phyloP scores from a whole-genome alignment of 2,329 filamentous ascomycete species.

The Hymenoscyphus repandus region DNA sequence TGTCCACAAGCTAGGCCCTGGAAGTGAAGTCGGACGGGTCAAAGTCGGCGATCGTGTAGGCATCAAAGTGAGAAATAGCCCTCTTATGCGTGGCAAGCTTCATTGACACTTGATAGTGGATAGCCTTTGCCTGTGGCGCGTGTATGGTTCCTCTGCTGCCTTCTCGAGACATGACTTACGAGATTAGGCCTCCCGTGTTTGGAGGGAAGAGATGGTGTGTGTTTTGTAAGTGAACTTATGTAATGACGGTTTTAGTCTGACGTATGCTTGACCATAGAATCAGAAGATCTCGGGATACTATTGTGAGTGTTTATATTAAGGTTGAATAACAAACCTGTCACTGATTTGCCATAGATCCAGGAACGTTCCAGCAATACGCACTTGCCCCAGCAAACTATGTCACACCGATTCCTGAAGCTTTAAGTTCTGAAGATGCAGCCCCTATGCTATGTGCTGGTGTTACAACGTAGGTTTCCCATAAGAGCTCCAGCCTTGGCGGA shows the following conservation, averaged over 20 bases:
- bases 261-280: conserved; percentile 29
- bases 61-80: conserved; percentile 48
- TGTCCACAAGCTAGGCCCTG: conserved; percentile 60
- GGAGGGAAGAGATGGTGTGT: conserved; percentile 58
- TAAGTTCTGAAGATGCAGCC: conserved; percentile 56
- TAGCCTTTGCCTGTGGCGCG: conserved; percentile 47
- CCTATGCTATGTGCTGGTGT: conserved; percentile 65
- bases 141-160: conserved; percentile 31
- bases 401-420: conserved; percentile 59
- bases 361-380: conserved; percentile 69
- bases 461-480: conserved; percentile 40
- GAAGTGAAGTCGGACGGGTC: conserved; percentile 48
- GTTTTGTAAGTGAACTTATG: conserved; percentile 47
- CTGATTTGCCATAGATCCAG: conserved; percentile 38
- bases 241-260: neutral
- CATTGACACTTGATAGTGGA: conserved; percentile 38
- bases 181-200: conserved; percentile 36
- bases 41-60: conserved; percentile 65
- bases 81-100: neutral
- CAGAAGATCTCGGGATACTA: conserved; percentile 61
- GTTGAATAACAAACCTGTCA: neutral
- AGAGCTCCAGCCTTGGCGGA: neutral
- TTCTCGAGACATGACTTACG: too few relatives aligned
- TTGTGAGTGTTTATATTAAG: conserved; percentile 31
- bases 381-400: conserved; percentile 61